Conservation (phyloP, 1,284 basidiomycete species). For the Cutaneotrichosporon dermatis region DNA sequence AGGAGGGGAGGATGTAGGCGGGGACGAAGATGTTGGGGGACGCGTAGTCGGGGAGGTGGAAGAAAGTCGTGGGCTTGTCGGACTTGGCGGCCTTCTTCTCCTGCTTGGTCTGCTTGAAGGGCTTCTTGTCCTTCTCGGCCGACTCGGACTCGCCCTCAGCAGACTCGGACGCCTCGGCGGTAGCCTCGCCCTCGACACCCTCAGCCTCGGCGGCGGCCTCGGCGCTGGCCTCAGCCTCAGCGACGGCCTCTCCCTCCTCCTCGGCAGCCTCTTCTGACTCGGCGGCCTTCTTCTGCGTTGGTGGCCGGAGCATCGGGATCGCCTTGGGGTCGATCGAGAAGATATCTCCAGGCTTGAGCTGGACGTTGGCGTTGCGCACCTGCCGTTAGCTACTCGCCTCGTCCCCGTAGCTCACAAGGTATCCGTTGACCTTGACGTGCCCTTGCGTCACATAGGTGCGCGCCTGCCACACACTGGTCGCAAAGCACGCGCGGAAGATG, state of each 20-base stretch:
- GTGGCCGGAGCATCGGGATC: constrained; percentile 63
- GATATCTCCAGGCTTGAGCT: constrained; percentile 90
- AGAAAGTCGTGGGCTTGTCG: constrained; percentile 45
- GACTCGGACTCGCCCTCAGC: neutral
- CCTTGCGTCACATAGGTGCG: constrained; percentile 81
- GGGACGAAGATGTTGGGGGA: constrained; percentile 93
- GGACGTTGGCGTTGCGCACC: constrained; percentile 81
- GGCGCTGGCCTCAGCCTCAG: constrained; percentile 8
- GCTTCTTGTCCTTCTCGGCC: neutral
- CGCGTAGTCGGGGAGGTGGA: constrained; percentile 81
- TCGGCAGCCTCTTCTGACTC: constrained; percentile 8
- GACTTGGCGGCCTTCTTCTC: constrained; percentile 1
- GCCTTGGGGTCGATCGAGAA: constrained; percentile 78
- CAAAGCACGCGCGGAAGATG: constrained; percentile 87
- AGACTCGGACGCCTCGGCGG: constrained; percentile 7
- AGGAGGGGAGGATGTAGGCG: constrained; percentile 87
- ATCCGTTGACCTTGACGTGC: constrained; percentile 82
- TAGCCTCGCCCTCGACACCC: constrained; percentile 8
- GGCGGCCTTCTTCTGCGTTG: constrained; percentile 10
- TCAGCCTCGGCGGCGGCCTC: constrained; percentile 9
- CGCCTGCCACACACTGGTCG: constrained; percentile 84
- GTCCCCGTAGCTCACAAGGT: constrained; percentile 62
- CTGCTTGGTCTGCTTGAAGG: neutral
- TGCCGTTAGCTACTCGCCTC: constrained; percentile 49
- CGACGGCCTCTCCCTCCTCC: constrained; percentile 4